Percentiles rank a stretch among this genome's conserved stretches.
Evolutionary conservation across 805 yeast genomes (phyloP).

Genomic region (Tetrapisispora taiwanensis): DNA sequence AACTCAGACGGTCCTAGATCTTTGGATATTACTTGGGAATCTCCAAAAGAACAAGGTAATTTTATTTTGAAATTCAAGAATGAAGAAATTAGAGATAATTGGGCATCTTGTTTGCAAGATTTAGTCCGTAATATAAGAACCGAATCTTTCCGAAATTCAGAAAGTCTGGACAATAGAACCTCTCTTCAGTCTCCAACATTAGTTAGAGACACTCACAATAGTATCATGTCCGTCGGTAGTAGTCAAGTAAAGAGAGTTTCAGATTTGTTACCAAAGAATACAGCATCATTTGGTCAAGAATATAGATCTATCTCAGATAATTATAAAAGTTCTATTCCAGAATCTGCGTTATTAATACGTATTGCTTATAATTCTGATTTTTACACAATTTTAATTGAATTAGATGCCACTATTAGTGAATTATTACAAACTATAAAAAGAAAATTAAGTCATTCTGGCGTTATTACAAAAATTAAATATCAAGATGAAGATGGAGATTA

Average conservation of each 20-base stretch:
- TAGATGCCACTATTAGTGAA: conserved; percentile 40
- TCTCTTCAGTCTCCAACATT: conserved; percentile 9
- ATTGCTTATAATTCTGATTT: conserved; percentile 39
- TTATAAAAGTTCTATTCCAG: conserved; percentile 31
- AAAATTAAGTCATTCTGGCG: conserved; percentile 46
- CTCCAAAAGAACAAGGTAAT: conserved; percentile 76
- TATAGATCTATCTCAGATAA: conserved; percentile 34
- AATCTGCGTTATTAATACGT: conserved; percentile 32
- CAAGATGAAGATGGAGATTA: conserved; percentile 94
- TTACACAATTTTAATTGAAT: conserved; percentile 56
- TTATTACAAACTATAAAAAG: conserved; percentile 49
- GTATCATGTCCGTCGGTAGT: conserved; percentile 20
- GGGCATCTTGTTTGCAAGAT: conserved; percentile 58
- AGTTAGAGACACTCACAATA: conserved; percentile 16
- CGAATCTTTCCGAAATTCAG: conserved; percentile 24
- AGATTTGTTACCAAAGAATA: conserved; percentile 21
- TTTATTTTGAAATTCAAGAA: conserved; percentile 73
- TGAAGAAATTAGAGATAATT: conserved; percentile 73
- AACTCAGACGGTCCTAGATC: conserved; percentile 41
- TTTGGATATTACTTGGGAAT: conserved; percentile 68
- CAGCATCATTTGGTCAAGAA: conserved; percentile 22
- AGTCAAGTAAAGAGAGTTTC: conserved; percentile 20
- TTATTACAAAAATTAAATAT: conserved; percentile 51
- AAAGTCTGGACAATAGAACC: conserved; percentile 22
- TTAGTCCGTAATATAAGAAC: conserved; percentile 25